Percentiles rank a stretch among this genome's conserved stretches.
phyloP scores from a whole-genome alignment of 2,329 filamentous ascomycete species.

The Verticillium alfalfae region DNA sequence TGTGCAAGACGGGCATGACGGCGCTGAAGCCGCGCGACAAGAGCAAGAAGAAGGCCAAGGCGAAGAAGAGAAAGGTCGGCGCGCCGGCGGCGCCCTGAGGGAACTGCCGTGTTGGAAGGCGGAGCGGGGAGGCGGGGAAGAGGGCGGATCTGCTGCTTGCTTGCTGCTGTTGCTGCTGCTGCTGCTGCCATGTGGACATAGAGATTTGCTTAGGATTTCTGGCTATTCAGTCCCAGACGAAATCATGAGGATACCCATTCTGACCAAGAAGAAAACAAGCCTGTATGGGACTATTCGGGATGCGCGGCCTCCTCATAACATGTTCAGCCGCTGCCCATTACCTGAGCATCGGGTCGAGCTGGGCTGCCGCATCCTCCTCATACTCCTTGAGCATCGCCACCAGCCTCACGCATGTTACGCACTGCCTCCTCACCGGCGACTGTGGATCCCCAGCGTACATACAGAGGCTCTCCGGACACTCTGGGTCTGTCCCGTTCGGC shows the following conservation, averaged over 20 bases:
- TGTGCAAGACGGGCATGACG: constrained; percentile 84
- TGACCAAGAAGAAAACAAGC: background rate
- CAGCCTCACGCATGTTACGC: constrained; percentile 19
- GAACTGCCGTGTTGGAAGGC: too few species aligned
- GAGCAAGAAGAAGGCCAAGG: constrained; percentile 78
- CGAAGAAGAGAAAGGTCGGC: constrained; percentile 58
- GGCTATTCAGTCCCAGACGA: background rate
- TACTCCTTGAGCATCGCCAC: constrained; percentile 21
- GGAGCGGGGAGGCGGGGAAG: too few species aligned
- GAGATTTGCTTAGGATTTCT: background rate
- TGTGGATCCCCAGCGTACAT: constrained; percentile 28
- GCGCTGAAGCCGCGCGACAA: constrained; percentile 89
- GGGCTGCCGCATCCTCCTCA: constrained; percentile 6
- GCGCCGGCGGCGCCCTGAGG: background rate
- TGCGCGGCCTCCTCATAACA: background rate
- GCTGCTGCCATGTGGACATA: background rate
- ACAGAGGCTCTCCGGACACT: constrained; percentile 26
- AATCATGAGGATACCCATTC: background rate
- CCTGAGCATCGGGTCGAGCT: background rate
- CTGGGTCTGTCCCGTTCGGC: constrained; percentile 7
- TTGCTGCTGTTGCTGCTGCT: too few species aligned
- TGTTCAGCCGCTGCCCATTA: background rate
- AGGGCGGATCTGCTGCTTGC: too few species aligned
- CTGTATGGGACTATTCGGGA: background rate
- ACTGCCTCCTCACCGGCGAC: constrained; percentile 24